Evolutionary conservation across 73 alveolate species (phyloP).

Genomic region (Stentor coeruleus): DNA sequence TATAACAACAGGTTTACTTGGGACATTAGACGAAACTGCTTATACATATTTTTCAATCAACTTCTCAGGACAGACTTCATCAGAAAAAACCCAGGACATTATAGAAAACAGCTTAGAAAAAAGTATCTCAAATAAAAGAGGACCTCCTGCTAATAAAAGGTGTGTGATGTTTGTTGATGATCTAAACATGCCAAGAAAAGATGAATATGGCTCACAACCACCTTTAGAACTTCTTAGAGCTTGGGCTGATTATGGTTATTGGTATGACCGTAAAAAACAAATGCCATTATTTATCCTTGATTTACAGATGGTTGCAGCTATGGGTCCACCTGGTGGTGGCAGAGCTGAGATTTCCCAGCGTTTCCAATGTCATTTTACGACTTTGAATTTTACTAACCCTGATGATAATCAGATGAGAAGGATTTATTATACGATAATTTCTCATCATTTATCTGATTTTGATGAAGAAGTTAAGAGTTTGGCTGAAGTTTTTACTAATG

Average conservation of each 20-base stretch:
- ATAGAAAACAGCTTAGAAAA: conserved; percentile 96
- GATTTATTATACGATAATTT: conserved; percentile 62
- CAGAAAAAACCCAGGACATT: conserved; percentile 87
- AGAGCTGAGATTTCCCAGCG: conserved; percentile 83
- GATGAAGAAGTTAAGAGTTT: conserved; percentile 75
- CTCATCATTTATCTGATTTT: conserved; percentile 67
- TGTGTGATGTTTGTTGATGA: conserved; percentile 96
- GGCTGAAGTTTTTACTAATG: conserved; percentile 44
- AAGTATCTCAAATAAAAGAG: conserved; percentile 94
- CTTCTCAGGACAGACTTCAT: conserved; percentile 93
- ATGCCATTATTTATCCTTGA: conserved; percentile 62
- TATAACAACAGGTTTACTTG: conserved; percentile 51
- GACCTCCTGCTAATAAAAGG: conserved; percentile 94
- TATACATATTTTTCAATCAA: conserved; percentile 89
- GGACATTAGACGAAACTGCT: conserved; percentile 65
- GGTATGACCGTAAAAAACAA: conserved; percentile 79
- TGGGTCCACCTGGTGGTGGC: conserved; percentile 99
- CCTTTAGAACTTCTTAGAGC: conserved; percentile 97
- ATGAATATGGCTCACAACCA: conserved; percentile 97
- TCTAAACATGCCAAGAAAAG: conserved; percentile 99
- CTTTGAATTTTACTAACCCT: conserved; percentile 68
- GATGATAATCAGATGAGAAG: conserved; percentile 80
- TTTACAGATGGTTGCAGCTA: conserved; percentile 85
- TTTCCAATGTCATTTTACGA: conserved; percentile 62
- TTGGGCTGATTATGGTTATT: conserved; percentile 98